Evolutionary conservation across 768 basidiomycete genomes (phyloP).

Genomic region (Suillus spraguei): DNA sequence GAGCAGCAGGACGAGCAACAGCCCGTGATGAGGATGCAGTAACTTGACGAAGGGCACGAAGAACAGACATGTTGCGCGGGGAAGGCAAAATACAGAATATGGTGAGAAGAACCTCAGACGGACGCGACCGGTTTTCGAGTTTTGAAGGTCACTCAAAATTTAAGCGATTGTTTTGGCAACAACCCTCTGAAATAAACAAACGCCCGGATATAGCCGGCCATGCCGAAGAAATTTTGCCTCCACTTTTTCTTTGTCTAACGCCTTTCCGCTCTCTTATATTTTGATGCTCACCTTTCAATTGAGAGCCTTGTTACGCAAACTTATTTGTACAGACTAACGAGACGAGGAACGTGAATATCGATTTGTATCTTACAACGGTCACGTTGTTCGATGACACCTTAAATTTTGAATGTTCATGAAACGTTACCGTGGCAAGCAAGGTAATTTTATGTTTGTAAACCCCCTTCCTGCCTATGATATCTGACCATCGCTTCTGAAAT

Average conservation of each 20-base stretch:
- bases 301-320: background rate
- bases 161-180: conserved; percentile 36
- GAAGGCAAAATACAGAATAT: conserved; percentile 12
- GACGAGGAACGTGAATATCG: background rate
- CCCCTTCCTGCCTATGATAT: background rate
- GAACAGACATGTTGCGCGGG: conserved; percentile 53
- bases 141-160: conserved; percentile 23
- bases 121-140: background rate
- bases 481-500: background rate
- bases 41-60: conserved; percentile 62
- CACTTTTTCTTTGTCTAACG: background rate
- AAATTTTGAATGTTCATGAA: background rate
- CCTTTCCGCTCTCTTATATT: background rate
- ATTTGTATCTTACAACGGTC: background rate
- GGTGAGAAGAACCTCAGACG: background rate
- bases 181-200: conserved; percentile 35
- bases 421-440: background rate
- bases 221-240: background rate
- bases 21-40: conserved; percentile 47
- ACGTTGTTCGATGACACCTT: background rate
- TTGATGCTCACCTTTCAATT: background rate
- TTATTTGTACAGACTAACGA: background rate
- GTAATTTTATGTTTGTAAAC: background rate
- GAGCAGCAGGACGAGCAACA: conserved; percentile 26
- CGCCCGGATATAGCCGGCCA: background rate